A percentile compares a stretch with the other conserved stretches of the same genome.
These are phyloP conservation scores for Auriscalpium orientale DNA, from an alignment of 768 basidiomycete genomes.

Conservation along the genomic window DNA sequence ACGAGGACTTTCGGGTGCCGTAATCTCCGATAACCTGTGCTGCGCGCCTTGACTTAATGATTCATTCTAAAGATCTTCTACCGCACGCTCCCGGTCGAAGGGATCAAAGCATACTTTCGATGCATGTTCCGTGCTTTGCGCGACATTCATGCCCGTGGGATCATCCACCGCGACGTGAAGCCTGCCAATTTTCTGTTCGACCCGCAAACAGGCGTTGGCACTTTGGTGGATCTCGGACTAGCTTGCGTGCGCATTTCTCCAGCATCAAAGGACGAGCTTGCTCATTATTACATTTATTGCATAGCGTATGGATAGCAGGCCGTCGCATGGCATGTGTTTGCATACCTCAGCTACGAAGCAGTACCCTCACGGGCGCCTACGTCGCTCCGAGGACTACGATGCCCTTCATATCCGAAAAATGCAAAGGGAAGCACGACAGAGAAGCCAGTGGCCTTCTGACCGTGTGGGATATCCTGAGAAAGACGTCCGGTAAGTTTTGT, in stretches of 20 bases:
- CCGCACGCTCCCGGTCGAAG: constrained; percentile 59
- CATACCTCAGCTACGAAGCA: constrained; percentile 61
- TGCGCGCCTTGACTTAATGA: neutral
- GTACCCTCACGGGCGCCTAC: constrained; percentile 63
- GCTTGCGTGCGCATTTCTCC: constrained; percentile 61
- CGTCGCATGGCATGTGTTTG: constrained; percentile 54
- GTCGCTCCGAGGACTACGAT: constrained; percentile 36
- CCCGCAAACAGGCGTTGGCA: constrained; percentile 73
- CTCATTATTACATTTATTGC: neutral
- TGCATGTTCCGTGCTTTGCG: constrained; percentile 86
- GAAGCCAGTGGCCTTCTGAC: constrained; percentile 48
- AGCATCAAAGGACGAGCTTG: neutral
- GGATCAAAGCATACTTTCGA: constrained; percentile 81
- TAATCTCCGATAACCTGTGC: neutral
- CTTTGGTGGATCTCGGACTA: constrained; percentile 90
- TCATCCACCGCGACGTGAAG: constrained; percentile 97
- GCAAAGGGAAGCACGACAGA: constrained; percentile 54
- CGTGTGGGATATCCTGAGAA: constrained; percentile 73
- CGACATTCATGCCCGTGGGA: constrained; percentile 77
- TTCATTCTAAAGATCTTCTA: constrained; percentile 53
- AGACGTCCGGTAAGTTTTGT: constrained; percentile 51
- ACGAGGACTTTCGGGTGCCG: constrained; percentile 89
- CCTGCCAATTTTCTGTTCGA: constrained; percentile 97
- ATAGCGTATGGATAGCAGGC: constrained; percentile 50
- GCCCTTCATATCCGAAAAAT: constrained; percentile 43